These are phyloP conservation scores for Pseudocercospora crystallina DNA, from an alignment of 2,329 filamentous ascomycete genomes.

Conservation along the genomic window DNA sequence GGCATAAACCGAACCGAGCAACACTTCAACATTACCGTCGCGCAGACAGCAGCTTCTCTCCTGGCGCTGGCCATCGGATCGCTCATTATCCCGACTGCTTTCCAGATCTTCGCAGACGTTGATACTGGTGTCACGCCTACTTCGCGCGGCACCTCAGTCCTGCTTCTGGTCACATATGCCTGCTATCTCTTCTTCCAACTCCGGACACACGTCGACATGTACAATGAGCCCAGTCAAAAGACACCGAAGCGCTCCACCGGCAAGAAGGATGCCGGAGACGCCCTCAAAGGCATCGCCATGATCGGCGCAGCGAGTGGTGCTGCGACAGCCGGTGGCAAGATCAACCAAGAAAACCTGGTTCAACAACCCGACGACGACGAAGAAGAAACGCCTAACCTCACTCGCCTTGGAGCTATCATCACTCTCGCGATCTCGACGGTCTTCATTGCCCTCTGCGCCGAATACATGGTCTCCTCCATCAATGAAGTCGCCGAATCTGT, in stretches of 20 bases:
- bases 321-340: conserved; percentile 50
- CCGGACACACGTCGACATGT: conserved; percentile 77
- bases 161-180: conserved; percentile 79
- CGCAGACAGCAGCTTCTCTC: conserved; percentile 81
- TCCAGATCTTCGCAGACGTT: conserved; percentile 54
- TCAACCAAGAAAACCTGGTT: conserved; percentile 49
- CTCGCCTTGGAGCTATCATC: conserved; percentile 68
- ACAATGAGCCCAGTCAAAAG: conserved; percentile 77
- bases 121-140: conserved; percentile 40
- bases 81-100: conserved; percentile 87
- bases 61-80: conserved; percentile 76
- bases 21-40: conserved; percentile 88
- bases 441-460: conserved; percentile 74
- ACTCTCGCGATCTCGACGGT: conserved; percentile 73
- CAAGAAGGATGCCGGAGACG: conserved; percentile 52
- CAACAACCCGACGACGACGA: conserved; percentile 58
- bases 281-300: conserved; percentile 50
- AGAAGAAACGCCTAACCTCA: conserved; percentile 71
- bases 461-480: conserved; percentile 64
- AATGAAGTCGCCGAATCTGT: conserved; percentile 53
- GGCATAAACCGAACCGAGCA: conserved; percentile 77
- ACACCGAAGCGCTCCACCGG: conserved; percentile 58
- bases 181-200: conserved; percentile 90
- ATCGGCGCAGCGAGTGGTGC: conserved; percentile 55
- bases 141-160: conserved; percentile 73